Conservation (phyloP, 768 basidiomycete genomes). For the Nidularia pulvinata region DNA sequence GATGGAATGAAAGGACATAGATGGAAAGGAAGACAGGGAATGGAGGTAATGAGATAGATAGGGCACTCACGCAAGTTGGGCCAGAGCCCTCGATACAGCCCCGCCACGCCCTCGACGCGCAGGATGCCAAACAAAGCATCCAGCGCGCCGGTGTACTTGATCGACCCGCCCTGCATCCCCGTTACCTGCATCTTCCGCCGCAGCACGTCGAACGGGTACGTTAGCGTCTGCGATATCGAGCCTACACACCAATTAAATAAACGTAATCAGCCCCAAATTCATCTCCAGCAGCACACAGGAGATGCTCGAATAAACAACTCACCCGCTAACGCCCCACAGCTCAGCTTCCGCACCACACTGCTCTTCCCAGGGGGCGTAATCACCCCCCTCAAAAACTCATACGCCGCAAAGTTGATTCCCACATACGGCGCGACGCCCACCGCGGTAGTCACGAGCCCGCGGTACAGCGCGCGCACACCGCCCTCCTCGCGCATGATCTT, state of each 20-base stretch:
- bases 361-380: constrained; percentile 84
- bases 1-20: no score
- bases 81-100: constrained; percentile 88
- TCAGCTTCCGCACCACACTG: constrained; percentile 65
- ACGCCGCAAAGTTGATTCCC: constrained; percentile 93
- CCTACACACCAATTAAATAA: constrained; percentile 35
- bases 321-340: constrained; percentile 89
- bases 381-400: constrained; percentile 77
- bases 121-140: constrained; percentile 75
- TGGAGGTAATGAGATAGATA: neutral
- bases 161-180: constrained; percentile 65
- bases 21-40: no score
- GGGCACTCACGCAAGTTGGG: constrained; percentile 76
- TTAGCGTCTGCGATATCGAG: constrained; percentile 91
- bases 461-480: constrained; percentile 83
- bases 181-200: constrained; percentile 96
- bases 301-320: constrained; percentile 11
- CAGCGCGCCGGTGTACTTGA: constrained; percentile 79
- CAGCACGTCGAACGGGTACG: constrained; percentile 95
- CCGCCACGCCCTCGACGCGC: constrained; percentile 70
- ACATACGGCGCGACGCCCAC: constrained; percentile 91
- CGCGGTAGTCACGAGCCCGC: constrained; percentile 83
- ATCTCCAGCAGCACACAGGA: no score
- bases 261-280: neutral
- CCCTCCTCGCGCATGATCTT: constrained; percentile 94